phyloP scores from a whole-genome alignment of 805 yeast species.

The Metschnikowia lunata region DNA sequence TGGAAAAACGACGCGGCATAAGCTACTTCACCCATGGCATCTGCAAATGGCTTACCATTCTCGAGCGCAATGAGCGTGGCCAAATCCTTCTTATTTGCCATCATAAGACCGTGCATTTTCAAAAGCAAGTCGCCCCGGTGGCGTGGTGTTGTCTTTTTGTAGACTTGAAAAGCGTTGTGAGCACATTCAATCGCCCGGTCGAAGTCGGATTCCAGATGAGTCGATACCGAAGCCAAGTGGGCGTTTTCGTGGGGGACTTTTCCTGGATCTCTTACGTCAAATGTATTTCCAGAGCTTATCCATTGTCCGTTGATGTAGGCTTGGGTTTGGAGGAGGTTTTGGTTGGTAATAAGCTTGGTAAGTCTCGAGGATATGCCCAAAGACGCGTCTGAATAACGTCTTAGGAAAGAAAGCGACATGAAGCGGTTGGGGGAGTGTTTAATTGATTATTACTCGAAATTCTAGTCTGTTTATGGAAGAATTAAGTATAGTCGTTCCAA shows the following conservation, averaged over 20 bases:
- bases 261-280: slow-evolving; percentile 77
- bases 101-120: slow-evolving; percentile 49
- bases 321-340: slow-evolving; percentile 51
- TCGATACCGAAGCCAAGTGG: slow-evolving; percentile 51
- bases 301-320: slow-evolving; percentile 74
- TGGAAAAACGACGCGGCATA: slow-evolving; percentile 76
- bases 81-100: slow-evolving; percentile 58
- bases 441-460: too few relatives aligned
- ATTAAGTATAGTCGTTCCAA: neutral
- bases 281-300: slow-evolving; percentile 46
- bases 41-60: slow-evolving; percentile 70
- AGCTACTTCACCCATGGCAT: slow-evolving; percentile 65
- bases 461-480: neutral
- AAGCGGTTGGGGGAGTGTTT: neutral
- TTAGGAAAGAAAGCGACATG: neutral
- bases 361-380: slow-evolving; percentile 5
- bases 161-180: slow-evolving; percentile 45
- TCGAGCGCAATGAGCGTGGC: slow-evolving; percentile 62
- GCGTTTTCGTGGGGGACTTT: slow-evolving; percentile 37
- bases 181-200: slow-evolving; percentile 58
- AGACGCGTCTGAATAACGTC: slow-evolving; percentile 3
- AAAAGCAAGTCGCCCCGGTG: slow-evolving; percentile 50
- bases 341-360: slow-evolving; percentile 34
- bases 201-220: slow-evolving; percentile 45
- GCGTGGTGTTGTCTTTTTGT: slow-evolving; percentile 52